Percentiles rank a stretch among this genome's conserved stretches.
These are phyloP conservation scores for Albizia julibrissin DNA, from an alignment of 306 rosid genomes.

Conservation along the genomic window DNA sequence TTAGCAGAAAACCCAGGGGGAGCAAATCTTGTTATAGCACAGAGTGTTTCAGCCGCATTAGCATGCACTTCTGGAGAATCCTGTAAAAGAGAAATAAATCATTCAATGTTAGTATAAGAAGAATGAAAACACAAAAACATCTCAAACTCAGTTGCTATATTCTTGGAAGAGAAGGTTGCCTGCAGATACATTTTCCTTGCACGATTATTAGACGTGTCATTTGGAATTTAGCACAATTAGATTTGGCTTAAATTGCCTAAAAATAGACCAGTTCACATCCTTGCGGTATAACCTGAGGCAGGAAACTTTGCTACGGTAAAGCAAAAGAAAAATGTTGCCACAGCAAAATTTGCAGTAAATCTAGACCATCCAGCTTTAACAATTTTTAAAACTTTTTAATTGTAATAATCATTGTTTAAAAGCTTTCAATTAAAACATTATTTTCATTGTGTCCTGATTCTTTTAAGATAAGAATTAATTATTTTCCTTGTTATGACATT, in stretches of 20 bases:
- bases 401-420: too few relatives aligned
- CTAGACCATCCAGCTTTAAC: not conserved
- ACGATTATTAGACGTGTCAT: not conserved
- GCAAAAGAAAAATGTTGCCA: not conserved
- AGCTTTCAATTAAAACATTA: not conserved
- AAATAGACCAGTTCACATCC: not conserved
- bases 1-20: conserved; percentile 87
- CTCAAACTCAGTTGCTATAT: not conserved
- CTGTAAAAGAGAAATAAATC: conserved; percentile 47
- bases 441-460: not conserved
- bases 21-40: conserved; percentile 94
- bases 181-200: not conserved
- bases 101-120: conserved; percentile 19
- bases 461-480: not conserved
- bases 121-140: not conserved
- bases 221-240: not conserved
- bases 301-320: not conserved
- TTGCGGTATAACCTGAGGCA: not conserved
- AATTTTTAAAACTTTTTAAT: not conserved
- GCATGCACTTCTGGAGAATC: conserved; percentile 96
- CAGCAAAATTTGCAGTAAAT: not conserved
- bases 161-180: not conserved
- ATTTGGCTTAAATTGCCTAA: not conserved
- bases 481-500: not conserved
- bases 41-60: conserved; percentile 94